Percentiles rank a stretch among this genome's conserved stretches.
These are phyloP conservation scores for Chrysosporium keratinophilum DNA, from an alignment of 2,329 filamentous ascomycete genomes.

Conservation along the genomic window DNA sequence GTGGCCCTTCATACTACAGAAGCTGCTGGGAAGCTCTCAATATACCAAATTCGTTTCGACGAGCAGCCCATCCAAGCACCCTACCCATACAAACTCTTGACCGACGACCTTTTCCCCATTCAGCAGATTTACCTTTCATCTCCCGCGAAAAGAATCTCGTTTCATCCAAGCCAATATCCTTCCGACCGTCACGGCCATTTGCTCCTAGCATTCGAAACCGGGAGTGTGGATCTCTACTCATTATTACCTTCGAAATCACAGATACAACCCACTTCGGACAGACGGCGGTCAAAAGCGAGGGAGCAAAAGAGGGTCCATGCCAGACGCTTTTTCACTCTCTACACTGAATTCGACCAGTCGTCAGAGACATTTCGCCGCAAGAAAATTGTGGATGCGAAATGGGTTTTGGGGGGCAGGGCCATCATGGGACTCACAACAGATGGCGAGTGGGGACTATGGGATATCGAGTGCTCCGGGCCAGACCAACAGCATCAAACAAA, in stretches of 20 bases:
- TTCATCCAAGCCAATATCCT: conserved; percentile 46
- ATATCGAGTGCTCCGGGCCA: conserved; percentile 37
- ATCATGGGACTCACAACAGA: conserved; percentile 38
- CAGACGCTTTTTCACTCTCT: conserved; percentile 36
- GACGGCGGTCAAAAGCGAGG: conserved; percentile 25
- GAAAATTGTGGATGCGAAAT: conserved; percentile 36
- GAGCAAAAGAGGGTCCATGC: conserved; percentile 29
- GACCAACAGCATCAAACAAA: conserved; percentile 31
- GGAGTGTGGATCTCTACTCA: conserved; percentile 49
- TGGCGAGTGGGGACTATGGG: conserved; percentile 43
- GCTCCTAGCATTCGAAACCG: conserved; percentile 45
- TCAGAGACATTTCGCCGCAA: conserved; percentile 30
- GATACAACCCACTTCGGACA: conserved; percentile 21
- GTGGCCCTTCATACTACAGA: conserved; percentile 39
- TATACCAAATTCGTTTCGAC: conserved; percentile 35
- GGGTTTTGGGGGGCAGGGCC: conserved; percentile 37
- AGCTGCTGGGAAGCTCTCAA: conserved; percentile 35
- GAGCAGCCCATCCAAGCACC: conserved; percentile 16
- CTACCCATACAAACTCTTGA: conserved; percentile 22
- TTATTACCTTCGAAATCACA: conserved; percentile 35
- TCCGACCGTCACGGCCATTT: conserved; percentile 45
- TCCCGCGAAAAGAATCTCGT: conserved; percentile 42
- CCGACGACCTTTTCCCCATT: conserved; percentile 36
- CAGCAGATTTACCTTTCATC: conserved; percentile 40
- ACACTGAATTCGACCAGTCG: conserved; percentile 30